Evolutionary conservation across 2,329 filamentous ascomycete genomes (phyloP).

Genomic region (Nemania serpens): DNA sequence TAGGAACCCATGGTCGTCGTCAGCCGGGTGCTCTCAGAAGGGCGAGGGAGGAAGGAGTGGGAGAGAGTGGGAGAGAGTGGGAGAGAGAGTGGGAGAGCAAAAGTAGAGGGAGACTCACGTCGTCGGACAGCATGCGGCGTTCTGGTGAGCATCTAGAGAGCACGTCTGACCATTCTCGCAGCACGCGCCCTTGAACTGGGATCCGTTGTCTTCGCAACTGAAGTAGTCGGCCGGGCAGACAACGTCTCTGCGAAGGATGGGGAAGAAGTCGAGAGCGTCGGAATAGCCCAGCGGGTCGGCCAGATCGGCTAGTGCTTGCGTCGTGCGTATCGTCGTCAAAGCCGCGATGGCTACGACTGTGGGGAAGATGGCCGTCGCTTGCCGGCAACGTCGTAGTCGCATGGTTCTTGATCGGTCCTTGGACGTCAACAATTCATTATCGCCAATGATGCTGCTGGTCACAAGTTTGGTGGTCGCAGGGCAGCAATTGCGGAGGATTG

Average conservation of each 20-base stretch:
- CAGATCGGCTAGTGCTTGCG: conserved; percentile 31
- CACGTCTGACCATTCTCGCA: conserved; percentile 57
- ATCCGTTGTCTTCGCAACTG: conserved; percentile 54
- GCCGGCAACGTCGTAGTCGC: conserved; percentile 29
- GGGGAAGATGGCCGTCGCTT: conserved; percentile 22
- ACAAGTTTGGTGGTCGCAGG: neutral
- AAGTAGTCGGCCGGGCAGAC: conserved; percentile 56
- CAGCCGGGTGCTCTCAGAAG: neutral
- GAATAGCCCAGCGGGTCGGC: conserved; percentile 35
- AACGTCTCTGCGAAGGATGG: conserved; percentile 36
- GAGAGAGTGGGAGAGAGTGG: neutral
- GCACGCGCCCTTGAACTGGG: conserved; percentile 54
- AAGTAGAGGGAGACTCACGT: conserved; percentile 46
- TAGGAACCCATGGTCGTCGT: conserved; percentile 34
- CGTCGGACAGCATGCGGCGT: conserved; percentile 59
- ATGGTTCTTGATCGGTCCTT: conserved; percentile 27
- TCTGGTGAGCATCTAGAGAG: conserved; percentile 52
- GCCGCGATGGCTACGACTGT: conserved; percentile 28
- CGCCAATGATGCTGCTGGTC: neutral
- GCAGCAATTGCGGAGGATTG: neutral
- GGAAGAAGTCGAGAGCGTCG: conserved; percentile 32
- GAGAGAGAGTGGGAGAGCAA: neutral
- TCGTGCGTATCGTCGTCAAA: conserved; percentile 15
- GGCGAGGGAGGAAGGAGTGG: neutral
- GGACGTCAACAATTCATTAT: conserved; percentile 16